Evolutionary conservation across 352 stramenopile species (phyloP).

Genomic region (Phytophthora kernoviae): DNA sequence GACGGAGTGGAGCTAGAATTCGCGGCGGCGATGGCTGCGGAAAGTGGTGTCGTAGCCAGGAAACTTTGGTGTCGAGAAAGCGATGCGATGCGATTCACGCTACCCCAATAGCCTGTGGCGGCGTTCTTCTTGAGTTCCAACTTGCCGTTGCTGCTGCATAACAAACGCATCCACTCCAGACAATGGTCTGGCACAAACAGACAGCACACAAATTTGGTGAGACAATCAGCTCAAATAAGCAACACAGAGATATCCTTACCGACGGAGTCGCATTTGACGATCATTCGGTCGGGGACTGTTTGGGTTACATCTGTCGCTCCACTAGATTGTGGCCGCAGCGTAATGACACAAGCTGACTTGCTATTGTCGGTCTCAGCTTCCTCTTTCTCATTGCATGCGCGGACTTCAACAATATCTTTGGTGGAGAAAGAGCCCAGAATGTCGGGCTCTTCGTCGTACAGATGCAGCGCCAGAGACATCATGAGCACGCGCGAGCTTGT

Average conservation of each 20-base stretch:
- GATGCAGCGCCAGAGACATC: conserved; percentile 78
- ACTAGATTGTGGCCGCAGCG: conserved; percentile 27
- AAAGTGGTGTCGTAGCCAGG: conserved; percentile 62
- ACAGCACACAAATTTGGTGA: conserved; percentile 10
- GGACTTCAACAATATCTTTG: conserved; percentile 83
- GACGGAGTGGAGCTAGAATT: conserved; percentile 27
- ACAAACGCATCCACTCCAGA: conserved; percentile 87
- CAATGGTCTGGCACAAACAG: conserved; percentile 65
- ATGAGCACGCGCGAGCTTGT: conserved; percentile 82
- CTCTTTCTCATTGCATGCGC: conserved; percentile 77
- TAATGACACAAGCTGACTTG: conserved; percentile 71
- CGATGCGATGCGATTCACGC: conserved; percentile 85
- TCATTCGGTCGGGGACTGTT: conserved; percentile 53
- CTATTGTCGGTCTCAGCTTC: conserved; percentile 60
- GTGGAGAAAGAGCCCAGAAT: conserved; percentile 81
- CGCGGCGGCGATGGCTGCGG: conserved; percentile 36
- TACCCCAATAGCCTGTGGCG: conserved; percentile 82
- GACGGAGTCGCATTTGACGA: conserved; percentile 83
- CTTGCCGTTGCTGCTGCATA: conserved; percentile 86
- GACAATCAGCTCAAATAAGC: neutral
- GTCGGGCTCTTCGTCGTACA: conserved; percentile 90
- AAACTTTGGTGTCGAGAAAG: conserved; percentile 88
- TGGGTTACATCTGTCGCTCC: conserved; percentile 20
- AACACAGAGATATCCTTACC: conserved; percentile 40
- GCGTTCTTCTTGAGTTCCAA: conserved; percentile 90